Base-by-base conservation (phyloP, 164 flowering plant species). In the Taxillus chinensis region DNA sequence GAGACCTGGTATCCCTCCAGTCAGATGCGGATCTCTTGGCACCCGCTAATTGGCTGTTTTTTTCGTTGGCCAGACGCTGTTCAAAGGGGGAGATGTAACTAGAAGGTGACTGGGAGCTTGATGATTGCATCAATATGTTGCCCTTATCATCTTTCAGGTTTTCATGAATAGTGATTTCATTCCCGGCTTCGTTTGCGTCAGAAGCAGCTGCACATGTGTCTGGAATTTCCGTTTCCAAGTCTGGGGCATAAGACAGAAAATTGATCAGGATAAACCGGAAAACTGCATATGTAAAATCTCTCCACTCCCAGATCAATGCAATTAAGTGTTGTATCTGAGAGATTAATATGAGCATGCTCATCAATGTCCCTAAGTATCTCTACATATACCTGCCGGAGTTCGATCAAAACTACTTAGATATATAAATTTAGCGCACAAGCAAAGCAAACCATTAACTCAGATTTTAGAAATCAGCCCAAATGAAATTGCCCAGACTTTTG, bases 1-100 rank as follows among this genome's bases (percentile, higher is more conserved):
- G 83, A 39, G 86, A 72, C 68, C 96, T 77, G 3, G 98, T 90
- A 8, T 76, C 88, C 74, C 89, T 85, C 98, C 98, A 93, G 53
- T 61, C 64, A 39, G 90, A 80, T 62, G 66, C 71, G 9, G 82
- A 70, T 11, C 86, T 78, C 73, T 88, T 86, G 15, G 51, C 50
- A 15, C 92, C 92, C 58, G 74, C 68, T 45, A 68, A 56, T 55
- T 75, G 59, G 53, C 74, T 72, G 37, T 76, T 50, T 60, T 78
- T 83, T 60, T 27, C 50, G 54, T 37, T 66, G 9, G 60, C 41
- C 3, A 68, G 59, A 61, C 59, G 17, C 60, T 79, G 79, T 53
- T 77, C 63, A 54, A 62, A 46, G 38, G 68, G 68, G 57, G 69
- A 45, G 60, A 42, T 61, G 45, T 79, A 69, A 54, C 56, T 55